Evolutionary conservation across 306 rosid genomes (phyloP), one percentile per base, ranked within the genome.

Genomic region (Medicago ruthenica): DNA sequence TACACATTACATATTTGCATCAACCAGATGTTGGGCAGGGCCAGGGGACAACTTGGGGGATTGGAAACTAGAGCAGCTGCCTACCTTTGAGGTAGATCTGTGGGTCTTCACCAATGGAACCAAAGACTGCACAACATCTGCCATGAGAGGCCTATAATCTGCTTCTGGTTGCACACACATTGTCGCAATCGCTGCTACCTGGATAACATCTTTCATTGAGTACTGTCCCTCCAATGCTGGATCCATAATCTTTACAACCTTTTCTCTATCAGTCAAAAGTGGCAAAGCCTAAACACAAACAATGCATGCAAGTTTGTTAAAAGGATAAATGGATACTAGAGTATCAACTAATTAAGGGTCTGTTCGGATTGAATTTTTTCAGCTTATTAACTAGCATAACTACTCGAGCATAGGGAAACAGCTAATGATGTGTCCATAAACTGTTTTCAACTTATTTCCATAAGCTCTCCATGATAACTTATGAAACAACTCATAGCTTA

Each of bases 121-220:
- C 73, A 92, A 77, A 11, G 98, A 95, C 79, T 95, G 97, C 76
- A 95, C 97, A 15, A 95, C 98, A 80, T 95, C 98, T 6, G 97
- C 96, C 98, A 92, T 95, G 73, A 95, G 92, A 1, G 98, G 98
- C 76, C 98, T 85, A 81, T 95, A 95, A 81, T 92, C 97, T 9
- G 96, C 93, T 84, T 92, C 98, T 0, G 96, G 97, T 73, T 95
- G 98, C 57, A 95, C 97, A 48, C 98, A 95, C 98, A 92, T 86
- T 27, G 96, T 88, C 34, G 98, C 97, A 73, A 95, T 92, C 24
- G 98, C 98, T 2, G 98, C 97, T 48, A 95, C 96, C 85, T 95
- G 98, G 83, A 95, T 83, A 48, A 87, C 96, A 74, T 92, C 98
- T 85, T 95, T 95, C 97, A 92, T 87, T 13, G 92, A 86, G 85